Conservation (phyloP, 768 basidiomycete genomes). For the Grammothele lineata region DNA sequence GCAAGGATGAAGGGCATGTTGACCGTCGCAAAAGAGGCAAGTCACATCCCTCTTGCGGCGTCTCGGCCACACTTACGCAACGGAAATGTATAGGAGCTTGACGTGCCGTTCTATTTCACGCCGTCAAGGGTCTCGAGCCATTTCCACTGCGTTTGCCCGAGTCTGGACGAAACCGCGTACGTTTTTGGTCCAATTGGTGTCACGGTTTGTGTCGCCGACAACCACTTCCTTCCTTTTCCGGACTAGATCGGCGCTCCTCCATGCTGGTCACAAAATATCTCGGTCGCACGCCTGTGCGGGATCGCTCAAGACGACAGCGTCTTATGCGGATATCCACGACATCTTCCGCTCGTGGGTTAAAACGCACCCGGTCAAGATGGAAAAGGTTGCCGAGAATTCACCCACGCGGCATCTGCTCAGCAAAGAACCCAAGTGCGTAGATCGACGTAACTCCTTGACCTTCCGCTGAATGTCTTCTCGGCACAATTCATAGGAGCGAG, state of each 20-base stretch:
- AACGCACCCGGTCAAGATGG: constrained; percentile 74
- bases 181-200: too few relatives aligned
- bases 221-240: too few relatives aligned
- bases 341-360: constrained; percentile 85
- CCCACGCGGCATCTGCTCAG: constrained; percentile 67
- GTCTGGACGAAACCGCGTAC: constrained; percentile 72
- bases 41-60: constrained; percentile 12
- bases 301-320: constrained; percentile 86
- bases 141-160: constrained; percentile 79
- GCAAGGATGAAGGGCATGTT: constrained; percentile 95
- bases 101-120: constrained; percentile 82
- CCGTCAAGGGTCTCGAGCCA: constrained; percentile 72
- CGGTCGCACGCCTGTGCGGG: constrained; percentile 89
- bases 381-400: constrained; percentile 72
- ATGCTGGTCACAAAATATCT: constrained; percentile 80
- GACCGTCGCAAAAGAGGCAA: constrained; percentile 80
- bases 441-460: neutral
- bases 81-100: constrained; percentile 71
- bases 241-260: constrained; percentile 78
- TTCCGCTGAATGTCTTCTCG: neutral
- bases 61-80: neutral
- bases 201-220: too few relatives aligned
- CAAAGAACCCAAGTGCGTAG: constrained; percentile 61
- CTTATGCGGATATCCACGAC: constrained; percentile 68
- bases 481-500: constrained; percentile 35